A percentile compares a stretch with the other conserved stretches of the same genome.
Conservation (phyloP, 2,329 filamentous ascomycete species). For the Monascus ruber region DNA sequence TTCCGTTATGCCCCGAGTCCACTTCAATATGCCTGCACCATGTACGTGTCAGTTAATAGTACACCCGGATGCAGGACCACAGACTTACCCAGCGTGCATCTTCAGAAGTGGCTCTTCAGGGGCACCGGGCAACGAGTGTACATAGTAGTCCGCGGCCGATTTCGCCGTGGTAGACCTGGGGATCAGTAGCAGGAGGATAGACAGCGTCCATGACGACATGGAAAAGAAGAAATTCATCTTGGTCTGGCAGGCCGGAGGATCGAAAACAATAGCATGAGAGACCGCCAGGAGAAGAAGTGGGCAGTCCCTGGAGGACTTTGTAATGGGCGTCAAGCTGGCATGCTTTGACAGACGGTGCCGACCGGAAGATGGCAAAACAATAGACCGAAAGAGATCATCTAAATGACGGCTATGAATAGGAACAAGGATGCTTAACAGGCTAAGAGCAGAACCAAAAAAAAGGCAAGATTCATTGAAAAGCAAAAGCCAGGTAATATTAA, state of each 20-base stretch:
- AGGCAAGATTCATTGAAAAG: no score
- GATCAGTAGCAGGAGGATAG: slow-evolving; percentile 15
- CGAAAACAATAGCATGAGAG: background rate
- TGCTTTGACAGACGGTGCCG: background rate
- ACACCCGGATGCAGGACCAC: slow-evolving; percentile 1
- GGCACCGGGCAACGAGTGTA: slow-evolving; percentile 71
- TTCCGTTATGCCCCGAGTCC: slow-evolving; percentile 71
- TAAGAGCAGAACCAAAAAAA: no score
- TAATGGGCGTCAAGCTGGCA: background rate
- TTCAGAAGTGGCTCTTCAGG: slow-evolving; percentile 70
- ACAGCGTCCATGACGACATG: slow-evolving; percentile 15
- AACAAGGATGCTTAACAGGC: no score
- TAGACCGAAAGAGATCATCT: no score
- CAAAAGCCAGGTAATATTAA: no score
- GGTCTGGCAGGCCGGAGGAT: background rate
- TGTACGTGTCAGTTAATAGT: slow-evolving; percentile 1
- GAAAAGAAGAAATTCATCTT: slow-evolving; percentile 4
- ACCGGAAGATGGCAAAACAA: no score
- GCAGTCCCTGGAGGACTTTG: slow-evolving; percentile 9
- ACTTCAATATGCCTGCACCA: slow-evolving; percentile 74
- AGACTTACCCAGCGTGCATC: slow-evolving; percentile 85
- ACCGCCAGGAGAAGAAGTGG: background rate
- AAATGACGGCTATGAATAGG: no score
- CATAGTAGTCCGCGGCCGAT: slow-evolving; percentile 77
- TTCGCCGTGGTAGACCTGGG: slow-evolving; percentile 27